Evolutionary conservation across 2,329 filamentous ascomycete species (phyloP), one percentile per base, ranked within the genome.

Genomic region (Fusarium longipes): DNA sequence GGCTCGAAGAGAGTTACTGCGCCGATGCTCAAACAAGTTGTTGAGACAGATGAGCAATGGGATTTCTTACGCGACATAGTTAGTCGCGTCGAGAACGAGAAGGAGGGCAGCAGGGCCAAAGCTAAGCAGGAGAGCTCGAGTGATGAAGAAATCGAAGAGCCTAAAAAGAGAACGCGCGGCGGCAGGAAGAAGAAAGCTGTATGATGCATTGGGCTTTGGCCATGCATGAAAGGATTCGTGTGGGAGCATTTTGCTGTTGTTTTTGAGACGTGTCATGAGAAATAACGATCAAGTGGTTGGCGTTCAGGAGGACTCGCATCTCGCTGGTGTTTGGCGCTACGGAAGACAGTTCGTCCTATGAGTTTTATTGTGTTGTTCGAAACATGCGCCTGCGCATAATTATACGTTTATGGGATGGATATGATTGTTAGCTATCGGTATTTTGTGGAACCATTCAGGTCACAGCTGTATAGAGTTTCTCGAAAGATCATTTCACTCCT

Each of bases 1-100:
- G 92, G 90, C 66, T 94, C 93, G 1, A 97, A 97, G 81, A 89
- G 94, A 68, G 92, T 99, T 69, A 93, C 93, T 17, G 93, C 94
- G 3, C 85, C 90, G 57, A 97, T 98, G 85, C 86, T 99, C 70
- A 98, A 98, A 82, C 89, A 92, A 66, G 95, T 96, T 12, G 90
- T 99, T 38, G 88, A 91, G 77, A 90, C 89, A 25, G 93, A 97
- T 75, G 93, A 96, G 68, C 93, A 97, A 76, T 95, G 97, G 82
- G 96, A 99, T 80, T 99, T 98, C 73, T 81, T 99, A 63, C 86
- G 88, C 61, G 94, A 98, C 50, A 97, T 97, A 72, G 94, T 97
- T 51, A 86, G 89, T 72, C 95, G 95, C 76, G 90, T 97, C 1
- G 91, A 86, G 66, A 83, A 83, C 33, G 85, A 89, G 71, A 87